Percentiles rank a stretch among this genome's conserved stretches.
These are phyloP conservation scores for Pythium chondricola DNA, from an alignment of 352 stramenopile genomes.

Conservation along the genomic window DNA sequence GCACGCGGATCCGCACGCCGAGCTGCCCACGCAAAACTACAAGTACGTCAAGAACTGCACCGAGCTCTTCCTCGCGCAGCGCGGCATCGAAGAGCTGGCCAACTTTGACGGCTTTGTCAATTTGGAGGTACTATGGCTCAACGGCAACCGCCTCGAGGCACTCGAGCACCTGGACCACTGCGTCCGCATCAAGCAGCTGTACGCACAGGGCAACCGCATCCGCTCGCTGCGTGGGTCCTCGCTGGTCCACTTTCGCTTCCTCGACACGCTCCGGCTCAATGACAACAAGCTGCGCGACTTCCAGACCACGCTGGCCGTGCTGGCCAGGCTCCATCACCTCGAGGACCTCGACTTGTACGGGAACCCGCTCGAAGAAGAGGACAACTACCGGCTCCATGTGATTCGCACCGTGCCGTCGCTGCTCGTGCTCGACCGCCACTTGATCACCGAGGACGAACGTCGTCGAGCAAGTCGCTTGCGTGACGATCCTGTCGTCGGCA, in stretches of 20 bases:
- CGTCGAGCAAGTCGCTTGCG: constrained; percentile 8
- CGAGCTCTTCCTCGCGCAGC: constrained; percentile 78
- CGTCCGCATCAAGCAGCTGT: constrained; percentile 86
- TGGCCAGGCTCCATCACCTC: constrained; percentile 36
- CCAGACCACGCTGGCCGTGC: constrained; percentile 21
- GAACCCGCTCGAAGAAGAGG: constrained; percentile 67
- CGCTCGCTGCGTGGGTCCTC: constrained; percentile 41
- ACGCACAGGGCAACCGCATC: constrained; percentile 84
- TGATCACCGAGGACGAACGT: constrained; percentile 43
- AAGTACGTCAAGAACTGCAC: constrained; percentile 89
- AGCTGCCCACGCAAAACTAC: constrained; percentile 84
- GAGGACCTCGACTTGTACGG: constrained; percentile 55
- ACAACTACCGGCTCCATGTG: constrained; percentile 65
- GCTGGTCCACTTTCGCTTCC: constrained; percentile 57
- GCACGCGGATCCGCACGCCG: constrained; percentile 59
- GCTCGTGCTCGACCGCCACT: constrained; percentile 58
- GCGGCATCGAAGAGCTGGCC: constrained; percentile 68
- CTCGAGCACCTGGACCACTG: constrained; percentile 75
- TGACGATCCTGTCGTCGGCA: constrained; percentile 6
- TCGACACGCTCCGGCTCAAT: constrained; percentile 46
- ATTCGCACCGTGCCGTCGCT: constrained; percentile 53
- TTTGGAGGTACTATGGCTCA: constrained; percentile 87
- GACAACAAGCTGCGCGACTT: constrained; percentile 59
- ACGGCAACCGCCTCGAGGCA: constrained; percentile 70
- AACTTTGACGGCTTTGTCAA: constrained; percentile 87